Percentiles rank a stretch among this genome's conserved stretches.
phyloP scores from a whole-genome alignment of 352 stramenopile genomes.

The Thalassiosira mediterranea region DNA sequence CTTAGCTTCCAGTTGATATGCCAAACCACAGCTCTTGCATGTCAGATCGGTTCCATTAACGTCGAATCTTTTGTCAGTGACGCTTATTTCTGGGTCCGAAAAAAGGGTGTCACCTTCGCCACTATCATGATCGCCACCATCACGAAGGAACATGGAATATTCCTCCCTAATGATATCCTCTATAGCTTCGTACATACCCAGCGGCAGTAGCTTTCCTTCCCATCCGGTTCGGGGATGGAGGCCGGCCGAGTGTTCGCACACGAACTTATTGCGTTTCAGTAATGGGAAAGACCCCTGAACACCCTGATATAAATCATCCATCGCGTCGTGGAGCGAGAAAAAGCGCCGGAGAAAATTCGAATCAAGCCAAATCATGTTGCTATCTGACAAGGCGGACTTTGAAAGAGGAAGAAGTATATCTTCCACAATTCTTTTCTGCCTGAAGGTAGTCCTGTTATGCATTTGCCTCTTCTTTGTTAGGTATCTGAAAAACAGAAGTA shows the following conservation, averaged over 20 bases:
- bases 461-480: constrained; percentile 17
- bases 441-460: constrained; percentile 20
- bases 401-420: constrained; percentile 21
- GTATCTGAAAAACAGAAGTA: constrained; percentile 3
- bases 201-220: constrained; percentile 65
- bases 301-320: constrained; percentile 56
- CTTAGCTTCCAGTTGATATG: constrained; percentile 40
- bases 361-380: constrained; percentile 60
- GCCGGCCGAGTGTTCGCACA: constrained; percentile 61
- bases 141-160: constrained; percentile 22
- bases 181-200: constrained; percentile 53
- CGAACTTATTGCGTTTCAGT: constrained; percentile 39
- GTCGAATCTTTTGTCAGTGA: constrained; percentile 48
- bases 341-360: constrained; percentile 57
- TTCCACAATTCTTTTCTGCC: constrained; percentile 27
- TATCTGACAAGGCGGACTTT: constrained; percentile 9
- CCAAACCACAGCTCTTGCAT: constrained; percentile 58
- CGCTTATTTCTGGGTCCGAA: too few species aligned
- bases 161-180: constrained; percentile 48
- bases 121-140: constrained; percentile 5
- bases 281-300: constrained; percentile 23
- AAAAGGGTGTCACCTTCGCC: not conserved
- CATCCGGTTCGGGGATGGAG: constrained; percentile 55
- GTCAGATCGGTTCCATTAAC: constrained; percentile 40
- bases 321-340: constrained; percentile 50